Conservation (phyloP, 371 early-diverging fungal species). For the Mortierella polycephala region DNA sequence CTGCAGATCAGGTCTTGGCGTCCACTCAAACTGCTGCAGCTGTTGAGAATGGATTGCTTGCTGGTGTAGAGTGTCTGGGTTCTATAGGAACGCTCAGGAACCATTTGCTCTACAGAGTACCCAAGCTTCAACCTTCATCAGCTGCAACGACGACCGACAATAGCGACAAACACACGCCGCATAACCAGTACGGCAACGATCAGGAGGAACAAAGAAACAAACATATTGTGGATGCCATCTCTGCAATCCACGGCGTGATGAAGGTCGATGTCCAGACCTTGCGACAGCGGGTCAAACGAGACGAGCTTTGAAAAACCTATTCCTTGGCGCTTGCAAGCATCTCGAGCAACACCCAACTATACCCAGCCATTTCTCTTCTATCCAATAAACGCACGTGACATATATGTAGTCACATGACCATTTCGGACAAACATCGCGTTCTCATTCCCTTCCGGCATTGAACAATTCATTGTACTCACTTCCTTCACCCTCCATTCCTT, state of each 20-base stretch:
- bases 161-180: conserved; percentile 1
- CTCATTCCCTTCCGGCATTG: conserved; percentile 7
- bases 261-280: conserved; percentile 46
- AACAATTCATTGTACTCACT: too few species aligned
- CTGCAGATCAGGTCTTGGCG: conserved; percentile 28
- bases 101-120: conserved; percentile 45
- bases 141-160: background rate
- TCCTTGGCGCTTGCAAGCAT: too few species aligned
- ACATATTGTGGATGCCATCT: conserved; percentile 33
- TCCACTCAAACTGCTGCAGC: conserved; percentile 20
- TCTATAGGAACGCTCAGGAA: conserved; percentile 40
- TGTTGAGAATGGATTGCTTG: conserved; percentile 21
- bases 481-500: conserved; percentile 9
- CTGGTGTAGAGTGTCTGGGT: conserved; percentile 45
- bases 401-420: too few species aligned
- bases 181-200: background rate
- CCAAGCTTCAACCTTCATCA: conserved; percentile 8
- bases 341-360: too few species aligned
- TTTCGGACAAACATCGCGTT: too few species aligned
- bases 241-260: conserved; percentile 39
- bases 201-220: conserved; percentile 33
- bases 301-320: conserved; percentile 32
- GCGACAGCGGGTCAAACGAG: conserved; percentile 37
- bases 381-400: conserved; percentile 2
- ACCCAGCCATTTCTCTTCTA: too few species aligned